These are phyloP conservation scores for Mrakia gelida DNA, from an alignment of 768 basidiomycete genomes.

Conservation along the genomic window DNA sequence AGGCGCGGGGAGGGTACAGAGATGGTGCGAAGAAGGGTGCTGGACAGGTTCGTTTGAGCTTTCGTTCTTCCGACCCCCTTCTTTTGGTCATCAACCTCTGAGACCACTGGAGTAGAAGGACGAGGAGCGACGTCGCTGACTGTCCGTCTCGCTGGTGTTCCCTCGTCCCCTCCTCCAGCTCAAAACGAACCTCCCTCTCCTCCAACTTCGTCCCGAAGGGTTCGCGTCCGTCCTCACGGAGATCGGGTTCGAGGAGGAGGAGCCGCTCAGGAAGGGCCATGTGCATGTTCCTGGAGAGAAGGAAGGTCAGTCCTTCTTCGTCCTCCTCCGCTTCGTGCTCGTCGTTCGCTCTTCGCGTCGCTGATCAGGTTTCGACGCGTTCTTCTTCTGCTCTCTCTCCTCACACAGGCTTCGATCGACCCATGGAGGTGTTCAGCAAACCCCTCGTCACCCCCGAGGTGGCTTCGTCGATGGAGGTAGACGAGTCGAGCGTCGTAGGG, in stretches of 20 bases:
- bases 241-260: constrained; percentile 58
- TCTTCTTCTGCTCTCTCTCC: neutral
- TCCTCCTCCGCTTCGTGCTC: neutral
- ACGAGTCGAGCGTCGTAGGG: neutral
- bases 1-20: constrained; percentile 83
- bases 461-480: neutral
- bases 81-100: no score
- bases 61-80: neutral
- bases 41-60: constrained; percentile 9
- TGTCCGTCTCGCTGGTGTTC: neutral
- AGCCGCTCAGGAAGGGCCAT: constrained; percentile 55
- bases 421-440: constrained; percentile 29
- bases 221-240: constrained; percentile 56
- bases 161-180: constrained; percentile 47
- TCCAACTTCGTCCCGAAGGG: constrained; percentile 60
- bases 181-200: constrained; percentile 56
- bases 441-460: neutral
- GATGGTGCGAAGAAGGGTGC: constrained; percentile 49
- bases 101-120: neutral
- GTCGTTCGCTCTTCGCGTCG: no score
- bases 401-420: constrained; percentile 27
- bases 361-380: neutral
- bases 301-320: constrained; percentile 5
- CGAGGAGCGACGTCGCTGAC: neutral
- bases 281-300: neutral